Evolutionary conservation across 2,329 filamentous ascomycete genomes (phyloP).

Genomic region (Xylariaceae sp.): DNA sequence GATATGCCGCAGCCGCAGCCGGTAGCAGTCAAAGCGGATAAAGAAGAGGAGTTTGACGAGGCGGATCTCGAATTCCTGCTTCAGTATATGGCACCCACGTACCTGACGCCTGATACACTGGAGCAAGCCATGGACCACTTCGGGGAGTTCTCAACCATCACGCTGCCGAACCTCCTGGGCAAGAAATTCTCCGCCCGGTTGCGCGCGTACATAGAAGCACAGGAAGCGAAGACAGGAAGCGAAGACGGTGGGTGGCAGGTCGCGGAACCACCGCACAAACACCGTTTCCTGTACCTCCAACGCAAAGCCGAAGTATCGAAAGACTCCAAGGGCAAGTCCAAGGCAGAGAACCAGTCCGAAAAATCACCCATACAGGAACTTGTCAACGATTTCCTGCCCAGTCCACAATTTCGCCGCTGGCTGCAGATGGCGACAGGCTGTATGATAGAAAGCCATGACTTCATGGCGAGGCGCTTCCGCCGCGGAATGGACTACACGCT

Average conservation of each 20-base stretch:
- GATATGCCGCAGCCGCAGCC: conserved; percentile 70
- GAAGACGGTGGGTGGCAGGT: conserved; percentile 62
- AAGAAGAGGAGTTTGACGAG: conserved; percentile 65
- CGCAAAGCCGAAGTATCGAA: conserved; percentile 36
- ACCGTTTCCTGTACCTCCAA: conserved; percentile 82
- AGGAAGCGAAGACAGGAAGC: conserved; percentile 46
- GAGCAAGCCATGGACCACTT: conserved; percentile 79
- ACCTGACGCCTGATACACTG: conserved; percentile 86
- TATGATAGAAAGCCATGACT: conserved; percentile 66
- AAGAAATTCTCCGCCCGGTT: conserved; percentile 72
- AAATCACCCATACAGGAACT: conserved; percentile 68
- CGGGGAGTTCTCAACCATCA: conserved; percentile 76
- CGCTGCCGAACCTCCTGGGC: conserved; percentile 72
- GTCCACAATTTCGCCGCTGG: conserved; percentile 84
- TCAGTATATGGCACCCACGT: conserved; percentile 84
- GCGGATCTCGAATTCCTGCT: conserved; percentile 84
- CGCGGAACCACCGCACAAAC: conserved; percentile 88
- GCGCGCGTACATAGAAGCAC: conserved; percentile 64
- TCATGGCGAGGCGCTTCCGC: conserved; percentile 84
- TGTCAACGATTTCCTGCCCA: conserved; percentile 77
- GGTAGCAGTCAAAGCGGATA: conserved; percentile 45
- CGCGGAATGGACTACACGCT: conserved; percentile 87
- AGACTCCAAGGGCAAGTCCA: conserved; percentile 8
- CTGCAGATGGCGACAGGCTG: conserved; percentile 77
- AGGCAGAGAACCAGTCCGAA: conserved; percentile 22